Evolutionary conservation across 1,284 basidiomycete species (phyloP).

Genomic region (Xerocomus amazonicus): DNA sequence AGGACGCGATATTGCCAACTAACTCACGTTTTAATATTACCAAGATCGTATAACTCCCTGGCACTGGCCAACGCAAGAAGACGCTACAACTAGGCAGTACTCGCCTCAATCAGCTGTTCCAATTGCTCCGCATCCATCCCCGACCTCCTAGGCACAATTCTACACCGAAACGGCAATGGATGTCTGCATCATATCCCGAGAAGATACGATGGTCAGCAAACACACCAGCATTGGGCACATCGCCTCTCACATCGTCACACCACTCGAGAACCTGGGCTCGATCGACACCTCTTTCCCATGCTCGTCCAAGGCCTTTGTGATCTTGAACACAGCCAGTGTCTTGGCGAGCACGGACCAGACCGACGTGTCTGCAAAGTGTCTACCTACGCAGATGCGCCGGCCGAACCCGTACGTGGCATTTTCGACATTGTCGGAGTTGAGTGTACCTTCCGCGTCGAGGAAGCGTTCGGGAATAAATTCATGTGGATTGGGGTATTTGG

Average conservation of each 20-base stretch:
- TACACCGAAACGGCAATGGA: slow-evolving; percentile 22
- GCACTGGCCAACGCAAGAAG: background rate
- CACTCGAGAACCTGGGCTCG: slow-evolving; percentile 9
- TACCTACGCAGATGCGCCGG: slow-evolving; percentile 21
- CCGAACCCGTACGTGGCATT: slow-evolving; percentile 21
- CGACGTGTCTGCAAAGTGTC: slow-evolving; percentile 17
- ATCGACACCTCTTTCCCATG: slow-evolving; percentile 25
- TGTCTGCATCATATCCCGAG: slow-evolving; percentile 9
- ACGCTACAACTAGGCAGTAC: slow-evolving; percentile 4
- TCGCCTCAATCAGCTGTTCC: slow-evolving; percentile 18
- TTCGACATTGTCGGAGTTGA: slow-evolving; percentile 9
- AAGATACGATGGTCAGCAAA: background rate
- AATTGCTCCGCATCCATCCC: slow-evolving; percentile 10
- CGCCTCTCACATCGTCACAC: slow-evolving; percentile 16
- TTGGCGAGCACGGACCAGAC: slow-evolving; percentile 20
- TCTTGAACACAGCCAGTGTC: slow-evolving; percentile 18
- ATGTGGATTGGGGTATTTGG: slow-evolving; percentile 17
- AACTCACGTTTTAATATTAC: background rate
- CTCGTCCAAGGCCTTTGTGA: slow-evolving; percentile 15
- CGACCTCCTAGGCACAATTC: slow-evolving; percentile 14
- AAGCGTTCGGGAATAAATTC: slow-evolving; percentile 27
- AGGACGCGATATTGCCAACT: no score
- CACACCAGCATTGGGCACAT: no score
- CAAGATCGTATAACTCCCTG: background rate
- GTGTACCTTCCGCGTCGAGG: slow-evolving; percentile 13